Conservation (phyloP, 192 early-diverging fungal genomes). For the Allomyces javanicus region DNA sequence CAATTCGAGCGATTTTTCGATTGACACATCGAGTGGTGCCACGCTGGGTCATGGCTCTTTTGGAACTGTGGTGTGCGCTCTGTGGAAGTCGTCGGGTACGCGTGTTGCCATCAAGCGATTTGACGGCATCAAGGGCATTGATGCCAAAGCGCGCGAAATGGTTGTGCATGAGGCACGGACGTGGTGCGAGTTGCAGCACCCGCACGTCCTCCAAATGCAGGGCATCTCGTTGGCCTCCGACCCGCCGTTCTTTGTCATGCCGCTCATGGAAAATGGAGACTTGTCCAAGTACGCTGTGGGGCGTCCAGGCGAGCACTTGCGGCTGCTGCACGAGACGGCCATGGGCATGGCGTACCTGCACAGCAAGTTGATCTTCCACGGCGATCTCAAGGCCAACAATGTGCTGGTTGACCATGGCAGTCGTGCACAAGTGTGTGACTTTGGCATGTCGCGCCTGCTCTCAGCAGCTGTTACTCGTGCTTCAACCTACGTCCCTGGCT, state of each 20-base stretch:
- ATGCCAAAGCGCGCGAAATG: no score
- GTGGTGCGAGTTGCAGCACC: no score
- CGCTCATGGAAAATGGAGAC: conserved; percentile 14
- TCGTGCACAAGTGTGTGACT: background rate
- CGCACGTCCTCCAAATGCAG: conserved; percentile 15
- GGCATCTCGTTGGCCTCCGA: conserved; percentile 16
- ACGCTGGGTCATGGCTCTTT: no score
- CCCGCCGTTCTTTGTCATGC: conserved; percentile 18
- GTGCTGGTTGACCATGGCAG: background rate
- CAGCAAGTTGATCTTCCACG: background rate
- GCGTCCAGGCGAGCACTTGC: background rate
- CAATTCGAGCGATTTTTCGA: no score
- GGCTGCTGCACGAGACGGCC: conserved; percentile 6
- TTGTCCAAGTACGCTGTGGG: conserved; percentile 7
- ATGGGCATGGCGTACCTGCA: conserved; percentile 1
- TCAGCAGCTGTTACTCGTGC: no score
- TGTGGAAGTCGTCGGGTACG: no score
- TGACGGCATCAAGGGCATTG: no score
- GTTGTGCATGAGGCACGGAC: no score
- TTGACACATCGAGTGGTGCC: no score
- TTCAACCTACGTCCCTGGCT: no score
- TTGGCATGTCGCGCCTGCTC: background rate
- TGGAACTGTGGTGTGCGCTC: no score
- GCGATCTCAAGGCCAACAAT: conserved; percentile 2
- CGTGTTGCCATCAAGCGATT: no score